Evolutionary conservation across 345 rosid genomes (phyloP), one percentile per base, ranked within the genome.

Genomic region (Turnera subulata): DNA sequence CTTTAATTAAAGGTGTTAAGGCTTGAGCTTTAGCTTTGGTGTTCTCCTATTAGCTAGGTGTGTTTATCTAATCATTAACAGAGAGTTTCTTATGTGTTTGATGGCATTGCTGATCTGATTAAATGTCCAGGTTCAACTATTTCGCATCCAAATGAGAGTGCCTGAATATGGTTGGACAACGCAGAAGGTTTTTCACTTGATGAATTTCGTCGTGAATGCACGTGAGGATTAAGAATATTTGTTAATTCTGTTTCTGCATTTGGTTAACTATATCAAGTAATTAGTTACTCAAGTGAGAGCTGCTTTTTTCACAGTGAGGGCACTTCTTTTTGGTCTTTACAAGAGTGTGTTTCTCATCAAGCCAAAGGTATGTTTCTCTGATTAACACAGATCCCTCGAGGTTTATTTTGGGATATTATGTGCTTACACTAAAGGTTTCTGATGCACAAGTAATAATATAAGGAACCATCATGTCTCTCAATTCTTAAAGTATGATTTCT

Each of bases 301-400:
- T 49, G 6, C 21, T 53, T 58, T 55, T 53, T 71, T 42, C 15
- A 43, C 79, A 82, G 88, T 75, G 68, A 73, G 88, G 70, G 77
- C 84, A 40, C 53, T 75, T 39, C 73, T 75, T 40, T 82, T 82
- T 33, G 79, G 78, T 17, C 16, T 75, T 15, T 75, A 79, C 79
- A 75, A 73, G 75, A 59, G 57, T 11, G 78, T 75, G 37, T 77
- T 82, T 70, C 75, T 63, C 59, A 42, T 73, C 21, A 68, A 53
- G 68, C 75, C 82, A 40, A 77, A 64, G 88, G 88, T 82, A 60
- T 46, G 63, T 17, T 39, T 44, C 52, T 59, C 25, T n/a, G 51
- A 1, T n/a, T n/a, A 35, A 35, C 6, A 35, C 6, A 35, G 11
- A 35, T 11, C 6, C 6, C 11, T 5, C 11, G 13, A 13, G 40